A percentile compares a stretch with the other conserved stretches of the same genome.
These are phyloP conservation scores for Citrullus amarus DNA, from an alignment of 306 rosid species.

Conservation along the genomic window DNA sequence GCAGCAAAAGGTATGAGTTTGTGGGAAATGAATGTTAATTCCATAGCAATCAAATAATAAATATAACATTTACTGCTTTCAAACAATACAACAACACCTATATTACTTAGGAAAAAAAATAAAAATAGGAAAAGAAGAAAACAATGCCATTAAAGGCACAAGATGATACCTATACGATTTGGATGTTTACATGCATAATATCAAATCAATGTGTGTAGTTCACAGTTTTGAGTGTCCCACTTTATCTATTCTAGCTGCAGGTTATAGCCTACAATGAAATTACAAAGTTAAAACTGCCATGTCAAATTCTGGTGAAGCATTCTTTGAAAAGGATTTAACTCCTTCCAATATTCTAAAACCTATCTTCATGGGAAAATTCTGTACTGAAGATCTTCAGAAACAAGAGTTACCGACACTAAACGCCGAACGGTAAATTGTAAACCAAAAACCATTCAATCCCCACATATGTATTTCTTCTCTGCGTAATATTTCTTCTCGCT, in stretches of 20 bases:
- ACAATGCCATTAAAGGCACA: neutral
- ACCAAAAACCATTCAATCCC: constrained; percentile 38
- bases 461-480: constrained; percentile 58
- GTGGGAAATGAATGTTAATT: neutral
- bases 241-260: constrained; percentile 7
- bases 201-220: neutral
- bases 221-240: neutral
- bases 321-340: neutral
- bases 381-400: constrained; percentile 8
- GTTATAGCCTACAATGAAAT: constrained; percentile 7
- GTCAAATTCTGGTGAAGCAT: neutral
- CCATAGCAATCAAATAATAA: neutral
- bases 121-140: neutral
- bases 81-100: neutral
- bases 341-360: neutral
- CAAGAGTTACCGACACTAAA: neutral
- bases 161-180: constrained; percentile 6
- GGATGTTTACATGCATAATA: constrained; percentile 5
- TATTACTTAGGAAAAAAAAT: neutral
- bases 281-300: neutral
- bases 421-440: neutral
- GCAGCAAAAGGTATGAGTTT: neutral
- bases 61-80: neutral
- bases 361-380: constrained; percentile 5
- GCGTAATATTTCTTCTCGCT: constrained; percentile 87